A percentile compares a stretch with the other conserved stretches of the same genome.
These are phyloP conservation scores for Colletotrichum sp. DNA, from an alignment of 2,329 filamentous ascomycete genomes.

Conservation along the genomic window DNA sequence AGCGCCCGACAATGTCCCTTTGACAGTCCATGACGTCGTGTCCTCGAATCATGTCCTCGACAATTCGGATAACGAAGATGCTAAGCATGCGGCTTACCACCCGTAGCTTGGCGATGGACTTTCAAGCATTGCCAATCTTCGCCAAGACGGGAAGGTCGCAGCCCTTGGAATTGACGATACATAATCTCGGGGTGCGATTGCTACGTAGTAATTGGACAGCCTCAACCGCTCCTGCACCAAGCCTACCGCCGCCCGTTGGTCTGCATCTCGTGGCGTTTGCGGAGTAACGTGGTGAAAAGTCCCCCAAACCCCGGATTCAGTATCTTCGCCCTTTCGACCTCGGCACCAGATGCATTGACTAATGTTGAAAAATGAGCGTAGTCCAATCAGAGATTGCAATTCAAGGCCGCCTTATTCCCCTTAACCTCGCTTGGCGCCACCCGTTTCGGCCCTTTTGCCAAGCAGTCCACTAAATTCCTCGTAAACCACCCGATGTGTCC, in stretches of 20 bases:
- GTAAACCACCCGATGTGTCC: slow-evolving; percentile 4
- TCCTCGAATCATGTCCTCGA: background rate
- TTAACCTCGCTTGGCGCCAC: slow-evolving; percentile 17
- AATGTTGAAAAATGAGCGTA: background rate
- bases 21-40: background rate
- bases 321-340: background rate
- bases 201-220: background rate
- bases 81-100: background rate
- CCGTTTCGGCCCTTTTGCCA: slow-evolving; percentile 20
- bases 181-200: background rate
- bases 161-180: background rate
- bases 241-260: background rate
- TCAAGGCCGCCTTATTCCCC: slow-evolving; percentile 15
- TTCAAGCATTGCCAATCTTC: background rate
- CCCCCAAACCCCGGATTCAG: background rate
- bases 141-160: background rate
- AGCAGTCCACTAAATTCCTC: background rate
- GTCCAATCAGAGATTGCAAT: background rate
- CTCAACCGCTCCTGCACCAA: background rate
- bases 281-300: background rate
- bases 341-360: slow-evolving; percentile 7
- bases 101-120: background rate
- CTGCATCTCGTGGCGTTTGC: background rate
- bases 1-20: background rate
- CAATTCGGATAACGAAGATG: background rate